Evolutionary conservation across 208 protist genomes (phyloP), one percentile per base, ranked within the genome.

Genomic region (Trypanosoma melophagium): DNA sequence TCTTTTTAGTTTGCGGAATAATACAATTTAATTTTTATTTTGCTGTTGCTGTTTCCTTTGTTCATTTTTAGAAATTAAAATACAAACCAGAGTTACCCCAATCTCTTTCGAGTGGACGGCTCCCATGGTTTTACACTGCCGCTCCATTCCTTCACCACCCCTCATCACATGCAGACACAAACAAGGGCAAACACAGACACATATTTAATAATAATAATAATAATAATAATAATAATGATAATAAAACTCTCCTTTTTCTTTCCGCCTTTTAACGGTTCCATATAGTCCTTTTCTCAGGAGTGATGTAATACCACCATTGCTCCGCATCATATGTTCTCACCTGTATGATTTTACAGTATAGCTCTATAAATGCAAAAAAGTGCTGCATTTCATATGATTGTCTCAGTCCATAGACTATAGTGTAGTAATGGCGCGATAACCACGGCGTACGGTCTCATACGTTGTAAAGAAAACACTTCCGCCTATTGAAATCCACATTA

Each of bases 401-500:
- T 35, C 28, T 35, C 28, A 35, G 5, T 35, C 3, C 28, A 1
- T 35, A 35, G 28, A 35, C n/a, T n/a, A n/a, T n/a, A n/a, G 14
- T 9, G 60, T 22, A 17, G 22, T 24, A 7, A 38, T 52, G 1
- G 25, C 57, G 40, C 55, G 42, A 25, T 42, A 76, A 54, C 51
- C 66, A 22, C 50, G 53, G 54, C 80, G 83, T 5, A 80, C 71
- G 55, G 77, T 73, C 71, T 98, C 92, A 72, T 96, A 97, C 16
- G 90, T 91, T 24, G 89, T 89, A 56, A 97, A 96, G 63, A 97
- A 98, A 40, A 97, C 84, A 44, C 79, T 82, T 14, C 95, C 95
- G 8, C 95, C 95, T 0, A 97, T 66, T 0, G 87, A 87, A 53
- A 98, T 98, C 90, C 92, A 97, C 35, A 89, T 66, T 0, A 96